These are phyloP conservation scores for Euphrasia arctica DNA, from an alignment of 305 asterid genomes.

Conservation along the genomic window DNA sequence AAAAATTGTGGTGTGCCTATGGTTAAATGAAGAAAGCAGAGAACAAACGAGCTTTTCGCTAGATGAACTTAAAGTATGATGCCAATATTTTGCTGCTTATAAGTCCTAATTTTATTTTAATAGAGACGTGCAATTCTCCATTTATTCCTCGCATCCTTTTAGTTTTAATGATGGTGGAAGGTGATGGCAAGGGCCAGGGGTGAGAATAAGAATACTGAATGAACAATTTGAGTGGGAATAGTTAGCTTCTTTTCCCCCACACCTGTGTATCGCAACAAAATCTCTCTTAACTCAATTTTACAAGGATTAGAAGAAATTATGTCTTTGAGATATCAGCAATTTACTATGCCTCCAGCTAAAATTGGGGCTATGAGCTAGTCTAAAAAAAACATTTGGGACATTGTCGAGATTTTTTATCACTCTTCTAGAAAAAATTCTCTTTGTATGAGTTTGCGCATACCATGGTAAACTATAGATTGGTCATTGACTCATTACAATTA, in stretches of 20 bases:
- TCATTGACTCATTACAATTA: background rate
- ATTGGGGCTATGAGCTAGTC: background rate
- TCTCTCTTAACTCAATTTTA: too few species aligned
- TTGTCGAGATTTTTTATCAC: background rate
- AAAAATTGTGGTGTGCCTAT: background rate
- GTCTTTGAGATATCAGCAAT: background rate
- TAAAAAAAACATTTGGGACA: background rate
- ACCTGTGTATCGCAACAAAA: background rate
- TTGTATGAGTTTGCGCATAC: slow-evolving; percentile 15
- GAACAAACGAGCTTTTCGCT: background rate
- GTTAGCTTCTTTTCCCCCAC: background rate
- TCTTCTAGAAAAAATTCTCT: background rate
- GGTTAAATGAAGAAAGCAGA: slow-evolving; percentile 13
- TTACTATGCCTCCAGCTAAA: background rate
- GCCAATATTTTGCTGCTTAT: slow-evolving; percentile 9
- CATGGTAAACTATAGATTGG: slow-evolving; percentile 5
- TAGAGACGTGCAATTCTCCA: background rate
- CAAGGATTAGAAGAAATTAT: background rate
- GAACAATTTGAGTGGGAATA: background rate
- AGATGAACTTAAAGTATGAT: background rate
- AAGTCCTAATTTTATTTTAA: background rate
- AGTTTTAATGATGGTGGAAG: slow-evolving; percentile 10
- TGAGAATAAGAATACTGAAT: slow-evolving; percentile 2
- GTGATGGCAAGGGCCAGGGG: background rate
- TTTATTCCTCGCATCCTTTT: background rate